These are phyloP conservation scores for Elsinoe fawcettii DNA, from an alignment of 2,329 filamentous ascomycete species.

Conservation along the genomic window DNA sequence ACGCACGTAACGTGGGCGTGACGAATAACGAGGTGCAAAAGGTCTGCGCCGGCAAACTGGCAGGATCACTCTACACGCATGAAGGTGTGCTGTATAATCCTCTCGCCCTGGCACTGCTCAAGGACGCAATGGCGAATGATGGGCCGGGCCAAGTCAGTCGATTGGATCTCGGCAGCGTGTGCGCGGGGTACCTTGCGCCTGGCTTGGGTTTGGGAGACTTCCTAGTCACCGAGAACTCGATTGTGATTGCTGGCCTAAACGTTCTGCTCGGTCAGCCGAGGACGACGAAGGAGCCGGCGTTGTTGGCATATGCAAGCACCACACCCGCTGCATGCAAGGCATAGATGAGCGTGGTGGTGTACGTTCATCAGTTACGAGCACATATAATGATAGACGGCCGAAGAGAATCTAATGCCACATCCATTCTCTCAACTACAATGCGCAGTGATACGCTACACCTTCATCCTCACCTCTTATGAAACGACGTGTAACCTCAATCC, in stretches of 20 bases:
- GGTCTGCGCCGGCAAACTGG: constrained; percentile 35
- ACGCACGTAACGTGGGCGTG: constrained; percentile 39
- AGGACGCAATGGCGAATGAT: constrained; percentile 43
- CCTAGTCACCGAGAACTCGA: constrained; percentile 38
- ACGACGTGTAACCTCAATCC: background rate
- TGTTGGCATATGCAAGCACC: background rate
- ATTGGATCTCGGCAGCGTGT: constrained; percentile 36
- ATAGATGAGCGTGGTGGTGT: background rate
- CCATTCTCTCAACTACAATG: background rate
- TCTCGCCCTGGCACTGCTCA: constrained; percentile 37
- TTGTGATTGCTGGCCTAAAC: constrained; percentile 34
- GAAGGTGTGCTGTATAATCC: constrained; percentile 46
- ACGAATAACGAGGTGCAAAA: constrained; percentile 45
- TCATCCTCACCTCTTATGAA: background rate
- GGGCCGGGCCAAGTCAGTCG: constrained; percentile 38
- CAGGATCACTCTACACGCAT: constrained; percentile 43
- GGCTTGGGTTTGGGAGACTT: constrained; percentile 40
- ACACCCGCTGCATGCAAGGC: background rate
- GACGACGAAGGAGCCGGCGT: constrained; percentile 33
- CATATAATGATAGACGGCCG: background rate
- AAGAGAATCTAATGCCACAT: background rate
- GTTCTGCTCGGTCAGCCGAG: constrained; percentile 31
- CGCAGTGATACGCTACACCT: background rate
- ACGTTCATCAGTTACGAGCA: background rate
- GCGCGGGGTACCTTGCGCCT: constrained; percentile 31